A percentile compares a stretch with the other conserved stretches of the same genome.
These are phyloP conservation scores for Verticillium albo-atrum DNA, from an alignment of 2,329 filamentous ascomycete genomes.

Conservation along the genomic window DNA sequence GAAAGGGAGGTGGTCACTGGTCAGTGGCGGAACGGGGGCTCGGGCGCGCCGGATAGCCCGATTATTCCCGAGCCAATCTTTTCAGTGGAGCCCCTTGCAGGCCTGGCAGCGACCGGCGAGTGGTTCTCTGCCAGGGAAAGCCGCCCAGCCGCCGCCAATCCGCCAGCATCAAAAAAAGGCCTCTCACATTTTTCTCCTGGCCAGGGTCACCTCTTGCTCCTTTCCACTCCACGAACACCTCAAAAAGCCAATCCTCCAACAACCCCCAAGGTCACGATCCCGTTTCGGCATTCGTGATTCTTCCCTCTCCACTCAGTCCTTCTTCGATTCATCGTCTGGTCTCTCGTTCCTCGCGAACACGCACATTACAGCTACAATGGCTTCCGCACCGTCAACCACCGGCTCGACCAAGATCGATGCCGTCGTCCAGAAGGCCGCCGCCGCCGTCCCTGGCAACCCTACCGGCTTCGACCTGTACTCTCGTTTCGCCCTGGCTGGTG, in stretches of 20 bases:
- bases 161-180: conserved; percentile 11
- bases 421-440: conserved; percentile 36
- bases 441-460: conserved; percentile 36
- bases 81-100: conserved; percentile 1
- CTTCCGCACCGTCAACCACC: conserved; percentile 26
- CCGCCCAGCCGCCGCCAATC: not conserved
- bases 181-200: conserved; percentile 10
- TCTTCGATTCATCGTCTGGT: conserved; percentile 19
- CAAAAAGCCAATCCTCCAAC: not conserved
- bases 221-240: conserved; percentile 4
- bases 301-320: conserved; percentile 28
- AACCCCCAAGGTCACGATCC: conserved; percentile 8
- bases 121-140: not conserved
- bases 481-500: conserved; percentile 94
- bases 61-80: conserved; percentile 14
- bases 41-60: conserved; percentile 6
- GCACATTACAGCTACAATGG: conserved; percentile 32
- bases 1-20: not conserved
- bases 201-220: not conserved
- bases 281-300: conserved; percentile 10
- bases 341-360: conserved; percentile 7
- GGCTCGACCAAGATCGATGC: conserved; percentile 40
- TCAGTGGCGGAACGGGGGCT: not conserved
- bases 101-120: too few species aligned
- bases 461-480: conserved; percentile 73